Evolutionary conservation across 2,329 filamentous ascomycete genomes (phyloP).

Genomic region (Aspergillus aculeatinus): DNA sequence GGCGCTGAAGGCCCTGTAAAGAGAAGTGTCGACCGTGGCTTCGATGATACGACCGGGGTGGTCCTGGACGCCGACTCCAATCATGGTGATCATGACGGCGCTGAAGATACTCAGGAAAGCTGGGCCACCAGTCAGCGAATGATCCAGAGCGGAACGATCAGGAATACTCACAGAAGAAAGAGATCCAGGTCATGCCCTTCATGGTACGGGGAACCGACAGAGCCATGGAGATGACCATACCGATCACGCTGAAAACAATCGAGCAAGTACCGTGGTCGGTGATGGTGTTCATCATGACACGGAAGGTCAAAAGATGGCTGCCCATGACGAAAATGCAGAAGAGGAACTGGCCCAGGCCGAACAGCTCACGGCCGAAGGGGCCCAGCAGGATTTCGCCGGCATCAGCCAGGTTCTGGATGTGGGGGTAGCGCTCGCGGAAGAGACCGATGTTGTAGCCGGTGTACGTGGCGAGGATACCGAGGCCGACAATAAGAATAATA

Average conservation of each 20-base stretch:
- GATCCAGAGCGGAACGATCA: neutral
- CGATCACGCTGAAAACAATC: conserved; percentile 62
- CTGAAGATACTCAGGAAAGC: conserved; percentile 63
- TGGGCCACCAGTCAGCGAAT: conserved; percentile 17
- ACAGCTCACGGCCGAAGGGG: conserved; percentile 59
- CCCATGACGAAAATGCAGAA: conserved; percentile 69
- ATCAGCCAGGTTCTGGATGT: conserved; percentile 66
- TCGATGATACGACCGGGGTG: conserved; percentile 38
- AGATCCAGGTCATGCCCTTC: conserved; percentile 61
- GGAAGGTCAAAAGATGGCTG: conserved; percentile 69
- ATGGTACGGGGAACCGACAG: conserved; percentile 63
- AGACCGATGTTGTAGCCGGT: conserved; percentile 60
- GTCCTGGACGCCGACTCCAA: conserved; percentile 59
- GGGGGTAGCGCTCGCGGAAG: conserved; percentile 56
- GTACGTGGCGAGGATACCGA: conserved; percentile 58
- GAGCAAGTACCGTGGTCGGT: conserved; percentile 62
- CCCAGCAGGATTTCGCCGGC: conserved; percentile 64
- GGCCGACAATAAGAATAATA: conserved; percentile 52
- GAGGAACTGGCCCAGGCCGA: conserved; percentile 61
- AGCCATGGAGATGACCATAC: conserved; percentile 57
- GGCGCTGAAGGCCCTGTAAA: conserved; percentile 56
- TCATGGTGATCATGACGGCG: conserved; percentile 67
- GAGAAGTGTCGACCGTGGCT: conserved; percentile 42
- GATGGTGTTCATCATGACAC: conserved; percentile 66
- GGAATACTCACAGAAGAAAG: conserved; percentile 51